Base-by-base conservation (phyloP, 352 stramenopile genomes). In the Poterioochromonas sp. region DNA sequence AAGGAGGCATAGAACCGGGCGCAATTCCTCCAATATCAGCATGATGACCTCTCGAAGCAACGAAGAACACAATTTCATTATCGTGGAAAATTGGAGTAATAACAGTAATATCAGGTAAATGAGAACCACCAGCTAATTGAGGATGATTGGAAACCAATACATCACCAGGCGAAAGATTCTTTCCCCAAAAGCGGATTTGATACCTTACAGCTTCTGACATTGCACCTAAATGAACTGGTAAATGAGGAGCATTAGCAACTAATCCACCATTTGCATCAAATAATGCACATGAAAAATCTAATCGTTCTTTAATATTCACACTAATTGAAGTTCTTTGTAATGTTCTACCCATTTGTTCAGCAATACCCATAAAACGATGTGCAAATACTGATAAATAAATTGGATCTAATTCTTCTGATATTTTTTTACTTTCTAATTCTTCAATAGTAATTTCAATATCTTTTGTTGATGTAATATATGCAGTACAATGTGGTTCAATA, bases 271-370 rank as follows among this genome's bases (percentile, higher is more conserved):
- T 89, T 8, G 91, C 90, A 35, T 93, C 95, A 84, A 99, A 99
- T 22, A 99, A 85, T 32, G 96, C 96, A 76, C 96, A 99, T 0
- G 91, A 97, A 82, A 99, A 99, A 80, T 99, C 96, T 12, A 99
- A 86, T 20, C 96, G 88, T 83, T 99, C 96, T 83, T 99, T 99
- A 83, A 99, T 99, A 82, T 99, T 99, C 68, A 99, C 96, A 37
- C 92, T 98, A 74, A 97, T 92, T 0, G 90, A 96, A 20, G 82
- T 85, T 20, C 82, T 77, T 74, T 96, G 92, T 39, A 99, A 83
- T 15, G 95, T 99, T 70, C 93, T 88, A 20, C 96, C 96, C 95
- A 99, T 99, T 86, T 99, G 95, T 86, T 99, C 96, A 5, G 96
- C 96, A 83, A 99, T 98, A 26, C 94, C 93, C 96, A 99, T 99